Evolutionary conservation across 169 alveolate genomes (phyloP).

Genomic region (Cryptosporidium ryanae): DNA sequence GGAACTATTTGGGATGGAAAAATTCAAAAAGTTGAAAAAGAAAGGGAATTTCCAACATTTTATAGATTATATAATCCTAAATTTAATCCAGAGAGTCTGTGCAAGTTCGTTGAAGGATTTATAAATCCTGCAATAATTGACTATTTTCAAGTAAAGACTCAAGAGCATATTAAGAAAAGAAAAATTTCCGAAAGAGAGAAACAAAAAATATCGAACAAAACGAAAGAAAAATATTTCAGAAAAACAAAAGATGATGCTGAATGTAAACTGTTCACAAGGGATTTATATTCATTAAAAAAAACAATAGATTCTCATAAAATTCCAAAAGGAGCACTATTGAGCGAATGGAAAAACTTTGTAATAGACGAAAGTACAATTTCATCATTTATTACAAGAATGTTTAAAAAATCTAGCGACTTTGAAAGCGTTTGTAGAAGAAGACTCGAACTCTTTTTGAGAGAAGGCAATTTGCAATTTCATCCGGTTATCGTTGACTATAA

Average conservation of each 20-base stretch:
- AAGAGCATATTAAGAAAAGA: neutral
- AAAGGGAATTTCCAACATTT: constrained; percentile 24
- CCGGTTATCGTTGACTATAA: constrained; percentile 6
- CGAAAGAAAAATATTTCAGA: constrained; percentile 1
- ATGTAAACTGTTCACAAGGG: constrained; percentile 2
- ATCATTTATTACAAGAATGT: constrained; percentile 7
- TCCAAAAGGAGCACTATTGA: constrained; percentile 44
- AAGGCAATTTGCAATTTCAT: constrained; percentile 17
- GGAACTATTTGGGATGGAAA: constrained; percentile 75
- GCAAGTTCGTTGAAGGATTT: constrained; percentile 19
- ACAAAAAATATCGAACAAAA: neutral
- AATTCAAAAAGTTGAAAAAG: constrained; percentile 5
- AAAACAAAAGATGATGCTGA: neutral
- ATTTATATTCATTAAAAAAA: neutral
- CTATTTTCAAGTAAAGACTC: constrained; percentile 22
- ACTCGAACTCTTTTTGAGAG: constrained; percentile 1
- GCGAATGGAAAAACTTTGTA: constrained; percentile 50
- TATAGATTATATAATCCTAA: constrained; percentile 30
- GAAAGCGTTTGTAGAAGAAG: neutral
- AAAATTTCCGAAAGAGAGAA: neutral
- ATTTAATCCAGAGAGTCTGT: constrained; percentile 54
- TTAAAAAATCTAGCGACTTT: constrained; percentile 27
- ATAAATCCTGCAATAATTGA: constrained; percentile 46
- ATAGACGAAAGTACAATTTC: constrained; percentile 36
- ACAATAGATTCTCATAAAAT: constrained; percentile 32